A percentile compares a stretch with the other conserved stretches of the same genome.
phyloP scores from a whole-genome alignment of 495 filamentous ascomycete species.

The Parmelia sp. region DNA sequence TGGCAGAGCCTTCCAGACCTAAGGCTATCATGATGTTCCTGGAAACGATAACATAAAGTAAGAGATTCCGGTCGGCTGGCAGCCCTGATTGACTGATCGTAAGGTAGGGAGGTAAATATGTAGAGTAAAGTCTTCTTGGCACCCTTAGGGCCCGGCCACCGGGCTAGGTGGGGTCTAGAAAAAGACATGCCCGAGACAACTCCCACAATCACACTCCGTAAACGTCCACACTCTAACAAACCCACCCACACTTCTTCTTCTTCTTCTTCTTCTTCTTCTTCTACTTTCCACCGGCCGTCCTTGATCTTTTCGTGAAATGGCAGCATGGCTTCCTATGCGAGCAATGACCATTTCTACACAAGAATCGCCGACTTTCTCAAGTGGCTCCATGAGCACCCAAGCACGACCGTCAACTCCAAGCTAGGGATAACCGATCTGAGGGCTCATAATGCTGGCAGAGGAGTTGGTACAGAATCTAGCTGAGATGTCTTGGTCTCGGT shows the following conservation, averaged over 20 bases:
- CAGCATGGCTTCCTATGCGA: conserved; percentile 6
- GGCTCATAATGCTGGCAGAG: conserved; percentile 48
- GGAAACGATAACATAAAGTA: neutral
- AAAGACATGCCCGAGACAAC: neutral
- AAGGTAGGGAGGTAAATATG: too few species aligned
- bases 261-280: neutral
- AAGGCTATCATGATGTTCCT: conserved; percentile 72
- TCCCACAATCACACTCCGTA: conserved; percentile 3
- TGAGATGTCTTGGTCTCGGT: neutral
- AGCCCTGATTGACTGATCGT: too few species aligned
- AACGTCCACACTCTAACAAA: neutral
- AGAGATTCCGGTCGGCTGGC: too few species aligned
- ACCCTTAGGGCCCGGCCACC: neutral
- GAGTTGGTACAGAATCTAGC: conserved; percentile 44
- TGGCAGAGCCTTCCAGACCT: conserved; percentile 94
- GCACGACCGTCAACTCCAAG: conserved; percentile 49
- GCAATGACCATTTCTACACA: conserved; percentile 37
- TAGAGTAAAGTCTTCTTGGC: neutral
- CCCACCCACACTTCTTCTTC: neutral
- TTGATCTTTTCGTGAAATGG: neutral
- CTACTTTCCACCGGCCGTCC: neutral
- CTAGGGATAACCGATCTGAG: conserved; percentile 51
- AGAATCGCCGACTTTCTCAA: conserved; percentile 46
- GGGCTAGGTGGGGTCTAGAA: neutral
- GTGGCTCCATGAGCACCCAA: conserved; percentile 48